Conservation (phyloP, 2,329 filamentous ascomycete species). For the Gremmenia infestans region DNA sequence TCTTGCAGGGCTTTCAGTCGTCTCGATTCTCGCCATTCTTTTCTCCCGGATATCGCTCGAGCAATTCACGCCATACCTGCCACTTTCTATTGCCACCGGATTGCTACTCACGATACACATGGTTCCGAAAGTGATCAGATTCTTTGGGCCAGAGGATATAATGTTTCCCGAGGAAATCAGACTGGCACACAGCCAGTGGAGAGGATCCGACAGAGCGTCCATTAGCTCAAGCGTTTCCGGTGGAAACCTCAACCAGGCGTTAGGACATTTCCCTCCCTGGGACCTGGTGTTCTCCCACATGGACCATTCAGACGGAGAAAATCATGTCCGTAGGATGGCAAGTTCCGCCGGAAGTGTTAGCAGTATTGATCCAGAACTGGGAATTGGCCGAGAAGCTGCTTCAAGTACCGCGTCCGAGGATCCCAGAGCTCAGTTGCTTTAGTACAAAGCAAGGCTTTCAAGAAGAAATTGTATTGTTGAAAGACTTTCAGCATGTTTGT, state of each 20-base stretch:
- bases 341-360: background rate
- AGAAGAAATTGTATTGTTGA: background rate
- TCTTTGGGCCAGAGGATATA: background rate
- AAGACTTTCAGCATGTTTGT: background rate
- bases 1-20: background rate
- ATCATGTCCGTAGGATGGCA: background rate
- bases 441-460: background rate
- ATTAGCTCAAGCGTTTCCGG: background rate
- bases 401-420: background rate
- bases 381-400: background rate
- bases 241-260: background rate
- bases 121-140: background rate
- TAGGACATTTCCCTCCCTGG: background rate
- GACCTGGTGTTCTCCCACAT: background rate
- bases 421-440: background rate
- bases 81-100: background rate
- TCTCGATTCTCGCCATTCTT: background rate
- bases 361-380: background rate
- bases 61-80: background rate
- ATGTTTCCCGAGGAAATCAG: background rate
- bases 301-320: background rate
- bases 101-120: background rate
- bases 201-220: background rate
- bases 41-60: background rate
- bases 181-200: background rate